Conservation (phyloP, 2,329 filamentous ascomycete genomes). For the Fusarium incarnatum region DNA sequence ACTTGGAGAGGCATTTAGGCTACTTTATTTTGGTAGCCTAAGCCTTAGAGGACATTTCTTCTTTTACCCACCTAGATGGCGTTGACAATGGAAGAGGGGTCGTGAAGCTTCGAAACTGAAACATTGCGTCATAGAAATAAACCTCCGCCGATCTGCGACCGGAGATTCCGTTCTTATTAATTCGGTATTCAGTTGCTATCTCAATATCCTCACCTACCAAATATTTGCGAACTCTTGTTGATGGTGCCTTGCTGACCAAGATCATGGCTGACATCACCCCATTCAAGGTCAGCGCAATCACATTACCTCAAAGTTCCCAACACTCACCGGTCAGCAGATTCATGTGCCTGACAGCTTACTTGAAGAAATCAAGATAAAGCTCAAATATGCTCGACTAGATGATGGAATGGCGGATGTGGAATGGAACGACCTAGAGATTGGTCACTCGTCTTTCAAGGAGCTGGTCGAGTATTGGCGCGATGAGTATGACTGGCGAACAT, state of each 20-base stretch:
- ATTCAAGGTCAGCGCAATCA: neutral
- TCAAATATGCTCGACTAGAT: neutral
- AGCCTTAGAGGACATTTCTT: too few species aligned
- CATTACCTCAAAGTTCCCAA: fast-evolving
- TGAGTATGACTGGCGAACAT: neutral
- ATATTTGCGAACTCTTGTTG: too few species aligned
- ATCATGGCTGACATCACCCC: neutral
- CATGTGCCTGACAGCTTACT: neutral
- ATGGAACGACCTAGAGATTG: neutral
- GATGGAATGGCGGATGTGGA: neutral
- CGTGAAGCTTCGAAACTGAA: too few species aligned
- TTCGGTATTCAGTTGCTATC: neutral
- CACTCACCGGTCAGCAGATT: neutral
- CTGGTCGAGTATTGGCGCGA: neutral
- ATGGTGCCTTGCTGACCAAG: neutral
- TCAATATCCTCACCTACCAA: too few species aligned
- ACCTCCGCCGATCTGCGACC: too few species aligned
- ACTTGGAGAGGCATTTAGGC: too few species aligned
- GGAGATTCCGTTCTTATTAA: neutral
- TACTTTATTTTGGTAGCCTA: too few species aligned
- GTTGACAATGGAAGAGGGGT: neutral
- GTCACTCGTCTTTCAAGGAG: neutral
- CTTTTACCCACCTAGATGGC: neutral
- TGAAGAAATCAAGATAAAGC: neutral
- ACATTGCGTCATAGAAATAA: neutral